Base-by-base conservation (phyloP, 495 filamentous ascomycete species). In the Penicillium daleae region DNA sequence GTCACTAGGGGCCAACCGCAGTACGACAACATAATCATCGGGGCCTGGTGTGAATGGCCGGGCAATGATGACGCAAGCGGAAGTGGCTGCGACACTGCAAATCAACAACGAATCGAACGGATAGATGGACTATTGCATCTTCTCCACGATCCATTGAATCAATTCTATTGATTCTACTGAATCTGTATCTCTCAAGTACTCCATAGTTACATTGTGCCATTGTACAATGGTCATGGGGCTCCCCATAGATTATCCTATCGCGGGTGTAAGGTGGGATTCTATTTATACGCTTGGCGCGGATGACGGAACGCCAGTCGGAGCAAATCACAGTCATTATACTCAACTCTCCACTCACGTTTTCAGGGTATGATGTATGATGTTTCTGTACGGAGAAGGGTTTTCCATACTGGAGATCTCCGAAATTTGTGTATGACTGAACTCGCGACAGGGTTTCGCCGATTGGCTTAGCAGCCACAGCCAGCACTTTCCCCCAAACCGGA, bases 21-120 rank as follows among this genome's bases (percentile, higher is more conserved):
- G 19, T 40, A 0, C 32, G 21, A 56, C 35, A 21, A 29, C 27
- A 33, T 21, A 33, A 46, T 22, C 19, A 22, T 54, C n/a, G 27
- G 24, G 22, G 9, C 39, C 8, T 50, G 56, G 9, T 19, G 50
- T 44, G 22, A 40, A 29, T 35, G 62, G 48, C 59, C 59, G 57
- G 49, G 13, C 64, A 59, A 66, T 66, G 39, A 61, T 66, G 64
- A 66, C 59, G 64, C 54, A 66, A 66, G 63, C 58, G 58, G 63
- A 55, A 54, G 31, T 22, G 51, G 31, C 51, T 35, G 42, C 37
- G 29, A 40, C 22, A 22, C 17, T 17, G 33, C 27, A 19, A 40
- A n/a, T 27, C 24, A 56, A 35, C 7, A 15, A 35, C 22, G 15
- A 24, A 55, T 21, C 6, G 10, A 9, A 12, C 6, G 42, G 10